A percentile compares a stretch with the other conserved stretches of the same genome.
These are phyloP conservation scores for Phytophthora multivora DNA, from an alignment of 352 stramenopile genomes.

Conservation along the genomic window DNA sequence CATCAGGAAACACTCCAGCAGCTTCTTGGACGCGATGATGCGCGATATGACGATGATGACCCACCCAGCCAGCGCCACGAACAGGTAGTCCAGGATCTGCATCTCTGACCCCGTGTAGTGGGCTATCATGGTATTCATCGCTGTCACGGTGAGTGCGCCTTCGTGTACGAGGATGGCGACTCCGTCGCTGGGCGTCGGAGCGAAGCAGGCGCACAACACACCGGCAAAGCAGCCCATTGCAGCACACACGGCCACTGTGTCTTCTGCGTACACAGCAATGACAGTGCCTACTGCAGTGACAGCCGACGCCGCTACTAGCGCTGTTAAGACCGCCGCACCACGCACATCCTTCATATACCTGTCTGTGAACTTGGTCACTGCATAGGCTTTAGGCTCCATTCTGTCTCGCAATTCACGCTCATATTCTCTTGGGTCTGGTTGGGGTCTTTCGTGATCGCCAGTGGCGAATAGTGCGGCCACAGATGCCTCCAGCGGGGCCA, in stretches of 20 bases:
- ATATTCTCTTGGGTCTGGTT: constrained; percentile 17
- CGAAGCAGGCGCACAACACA: constrained; percentile 49
- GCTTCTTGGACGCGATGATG: constrained; percentile 60
- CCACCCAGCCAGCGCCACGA: constrained; percentile 53
- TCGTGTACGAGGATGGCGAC: constrained; percentile 58
- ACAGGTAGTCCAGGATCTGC: constrained; percentile 65
- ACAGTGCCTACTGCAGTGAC: constrained; percentile 12
- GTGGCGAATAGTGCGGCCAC: constrained; percentile 16
- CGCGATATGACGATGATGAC: constrained; percentile 59
- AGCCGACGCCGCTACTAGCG: constrained; percentile 5
- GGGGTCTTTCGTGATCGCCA: constrained; percentile 18
- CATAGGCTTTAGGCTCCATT: constrained; percentile 34
- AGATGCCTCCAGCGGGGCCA: constrained; percentile 38
- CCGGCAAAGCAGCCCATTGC: constrained; percentile 31
- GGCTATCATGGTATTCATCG: constrained; percentile 63
- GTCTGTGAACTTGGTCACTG: constrained; percentile 36
- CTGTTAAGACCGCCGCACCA: constrained; percentile 2
- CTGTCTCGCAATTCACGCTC: constrained; percentile 22
- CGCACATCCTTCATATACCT: constrained; percentile 27
- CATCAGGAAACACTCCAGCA: constrained; percentile 58
- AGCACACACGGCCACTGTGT: constrained; percentile 34
- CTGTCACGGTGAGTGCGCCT: constrained; percentile 55
- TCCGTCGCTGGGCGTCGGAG: constrained; percentile 41
- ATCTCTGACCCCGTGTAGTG: constrained; percentile 43
- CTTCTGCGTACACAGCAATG: constrained; percentile 30